These are phyloP conservation scores for Lithohypha guttulata DNA, from an alignment of 2,329 filamentous ascomycete species.

Conservation along the genomic window DNA sequence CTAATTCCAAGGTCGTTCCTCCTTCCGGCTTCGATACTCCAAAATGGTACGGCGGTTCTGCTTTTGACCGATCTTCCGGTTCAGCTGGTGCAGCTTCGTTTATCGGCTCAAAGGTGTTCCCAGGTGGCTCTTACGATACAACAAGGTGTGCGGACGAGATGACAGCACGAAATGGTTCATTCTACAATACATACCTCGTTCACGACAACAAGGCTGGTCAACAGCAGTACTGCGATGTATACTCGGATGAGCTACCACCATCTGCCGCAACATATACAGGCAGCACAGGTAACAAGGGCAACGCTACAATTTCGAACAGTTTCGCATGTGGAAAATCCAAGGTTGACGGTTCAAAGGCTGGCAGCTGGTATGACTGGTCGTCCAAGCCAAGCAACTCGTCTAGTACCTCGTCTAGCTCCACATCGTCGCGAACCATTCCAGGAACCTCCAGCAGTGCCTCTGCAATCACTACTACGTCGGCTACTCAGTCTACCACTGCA, in stretches of 20 bases:
- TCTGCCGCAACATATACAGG: slow-evolving; percentile 2
- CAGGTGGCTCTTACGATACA: slow-evolving; percentile 12
- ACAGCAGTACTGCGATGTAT: slow-evolving; percentile 16
- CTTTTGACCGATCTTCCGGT: slow-evolving; percentile 11
- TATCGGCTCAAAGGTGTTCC: slow-evolving; percentile 13
- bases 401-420: too few species aligned
- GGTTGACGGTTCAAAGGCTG: neutral
- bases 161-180: slow-evolving; percentile 9
- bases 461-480: too few species aligned
- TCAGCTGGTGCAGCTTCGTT: slow-evolving; percentile 10
- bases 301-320: slow-evolving; percentile 7
- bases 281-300: neutral
- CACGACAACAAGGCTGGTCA: slow-evolving; percentile 11
- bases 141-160: slow-evolving; percentile 12
- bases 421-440: too few species aligned
- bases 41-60: slow-evolving; percentile 10
- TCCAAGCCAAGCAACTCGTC: too few species aligned
- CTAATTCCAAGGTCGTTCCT: slow-evolving; percentile 9
- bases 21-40: slow-evolving; percentile 13
- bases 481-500: too few species aligned
- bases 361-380: slow-evolving; percentile 2
- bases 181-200: slow-evolving; percentile 18
- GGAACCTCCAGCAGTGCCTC: too few species aligned
- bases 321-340: slow-evolving; percentile 1
- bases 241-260: slow-evolving; percentile 2